These are phyloP conservation scores for Lablab purpureus DNA, from an alignment of 306 rosid genomes.

Conservation along the genomic window DNA sequence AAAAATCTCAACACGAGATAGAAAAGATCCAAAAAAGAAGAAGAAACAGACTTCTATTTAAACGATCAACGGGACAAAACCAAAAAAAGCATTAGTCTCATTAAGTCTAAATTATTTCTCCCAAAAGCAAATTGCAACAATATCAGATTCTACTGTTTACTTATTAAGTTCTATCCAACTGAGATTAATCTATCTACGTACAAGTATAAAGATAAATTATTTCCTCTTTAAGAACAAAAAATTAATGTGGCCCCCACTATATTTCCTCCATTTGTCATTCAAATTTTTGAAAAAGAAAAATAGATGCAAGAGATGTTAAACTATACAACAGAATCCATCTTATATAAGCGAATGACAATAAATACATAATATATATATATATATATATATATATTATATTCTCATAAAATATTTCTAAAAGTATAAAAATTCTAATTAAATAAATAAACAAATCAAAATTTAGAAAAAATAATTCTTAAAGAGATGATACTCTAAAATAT, in stretches of 20 bases:
- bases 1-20: neutral
- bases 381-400: too few relatives aligned
- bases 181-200: neutral
- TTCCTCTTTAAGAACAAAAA: neutral
- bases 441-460: too few relatives aligned
- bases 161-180: neutral
- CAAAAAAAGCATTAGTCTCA: neutral
- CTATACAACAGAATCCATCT: too few relatives aligned
- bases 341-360: too few relatives aligned
- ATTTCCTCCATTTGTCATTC: slow-evolving; percentile 3
- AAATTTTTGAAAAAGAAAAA: neutral
- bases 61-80: neutral
- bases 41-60: neutral
- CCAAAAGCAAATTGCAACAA: slow-evolving; percentile 51
- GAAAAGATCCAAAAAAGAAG: neutral
- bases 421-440: too few relatives aligned
- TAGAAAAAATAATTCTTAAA: too few relatives aligned
- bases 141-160: neutral
- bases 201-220: neutral
- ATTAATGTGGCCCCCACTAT: neutral
- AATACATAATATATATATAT: too few relatives aligned
- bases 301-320: too few relatives aligned
- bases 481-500: too few relatives aligned
- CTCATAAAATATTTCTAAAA: too few relatives aligned
- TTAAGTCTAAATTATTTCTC: neutral